Conservation (phyloP, 192 early-diverging fungal genomes). For the Funneliformis geosporum region DNA sequence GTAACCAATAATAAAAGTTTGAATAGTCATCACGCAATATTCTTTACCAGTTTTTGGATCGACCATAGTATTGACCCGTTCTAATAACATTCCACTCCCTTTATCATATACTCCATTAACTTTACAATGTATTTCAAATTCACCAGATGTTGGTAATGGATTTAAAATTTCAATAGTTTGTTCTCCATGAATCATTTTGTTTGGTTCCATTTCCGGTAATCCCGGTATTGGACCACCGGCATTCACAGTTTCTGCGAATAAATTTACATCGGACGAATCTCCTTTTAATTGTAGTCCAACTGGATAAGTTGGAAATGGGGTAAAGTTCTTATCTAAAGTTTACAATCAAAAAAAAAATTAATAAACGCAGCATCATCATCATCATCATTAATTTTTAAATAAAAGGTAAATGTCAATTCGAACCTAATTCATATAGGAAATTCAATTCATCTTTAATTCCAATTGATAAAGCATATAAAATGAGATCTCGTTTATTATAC, state of each 20-base stretch:
- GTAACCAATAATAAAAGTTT: slow-evolving; percentile 67
- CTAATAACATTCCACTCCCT: slow-evolving; percentile 62
- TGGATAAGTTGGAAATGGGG: not conserved
- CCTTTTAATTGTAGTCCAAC: not conserved
- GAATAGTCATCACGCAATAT: slow-evolving; percentile 45
- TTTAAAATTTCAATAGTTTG: slow-evolving; percentile 62
- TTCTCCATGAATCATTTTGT: slow-evolving; percentile 76
- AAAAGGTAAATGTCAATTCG: slow-evolving; percentile 24
- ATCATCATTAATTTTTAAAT: too few species aligned
- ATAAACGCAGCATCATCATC: not conserved
- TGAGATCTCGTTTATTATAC: slow-evolving; percentile 68
- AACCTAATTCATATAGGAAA: slow-evolving; percentile 70
- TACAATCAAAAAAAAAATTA: not conserved
- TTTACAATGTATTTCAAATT: slow-evolving; percentile 56
- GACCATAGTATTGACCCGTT: slow-evolving; percentile 36
- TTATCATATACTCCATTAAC: slow-evolving; percentile 73
- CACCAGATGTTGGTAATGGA: slow-evolving; percentile 60
- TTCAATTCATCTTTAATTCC: slow-evolving; percentile 61
- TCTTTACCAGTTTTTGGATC: not conserved
- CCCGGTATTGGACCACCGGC: slow-evolving; percentile 55
- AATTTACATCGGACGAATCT: not conserved
- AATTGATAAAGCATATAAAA: slow-evolving; percentile 74
- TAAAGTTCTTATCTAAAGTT: not conserved
- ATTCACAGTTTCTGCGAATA: slow-evolving; percentile 54
- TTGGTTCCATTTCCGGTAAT: slow-evolving; percentile 65